Evolutionary conservation across 345 rosid species (phyloP).

Genomic region (Boechera divaricarpa): DNA sequence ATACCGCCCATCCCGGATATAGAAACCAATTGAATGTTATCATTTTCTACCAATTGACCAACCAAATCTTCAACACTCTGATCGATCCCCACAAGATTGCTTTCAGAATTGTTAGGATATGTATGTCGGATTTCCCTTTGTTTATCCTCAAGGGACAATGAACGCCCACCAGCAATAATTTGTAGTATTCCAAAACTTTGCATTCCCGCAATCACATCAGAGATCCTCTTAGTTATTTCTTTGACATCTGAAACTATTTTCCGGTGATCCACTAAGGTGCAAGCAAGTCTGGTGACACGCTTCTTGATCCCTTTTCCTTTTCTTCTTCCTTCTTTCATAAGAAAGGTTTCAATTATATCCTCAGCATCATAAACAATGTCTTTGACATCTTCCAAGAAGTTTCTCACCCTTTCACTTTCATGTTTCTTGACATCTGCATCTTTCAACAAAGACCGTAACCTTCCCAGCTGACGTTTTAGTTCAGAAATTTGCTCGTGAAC

Average conservation of each 20-base stretch:
- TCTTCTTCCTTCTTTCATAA: constrained; percentile 4
- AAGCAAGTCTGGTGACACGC: constrained; percentile 10
- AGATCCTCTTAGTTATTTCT: constrained; percentile 43
- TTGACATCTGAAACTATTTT: constrained; percentile 7
- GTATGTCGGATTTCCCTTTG: constrained; percentile 37
- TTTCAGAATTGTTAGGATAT: constrained; percentile 41
- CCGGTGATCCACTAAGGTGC: not conserved
- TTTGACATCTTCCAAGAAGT: constrained; percentile 43
- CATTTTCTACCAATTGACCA: constrained; percentile 14
- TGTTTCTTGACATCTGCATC: constrained; percentile 43
- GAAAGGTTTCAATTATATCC: constrained; percentile 38
- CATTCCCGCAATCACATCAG: constrained; percentile 43
- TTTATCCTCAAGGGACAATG: constrained; percentile 17
- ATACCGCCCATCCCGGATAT: constrained; percentile 63
- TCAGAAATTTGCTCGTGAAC: constrained; percentile 21
- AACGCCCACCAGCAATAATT: not conserved
- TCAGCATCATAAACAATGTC: constrained; percentile 41
- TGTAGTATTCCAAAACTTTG: constrained; percentile 40
- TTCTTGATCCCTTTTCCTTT: constrained; percentile 21
- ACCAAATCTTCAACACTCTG: constrained; percentile 39
- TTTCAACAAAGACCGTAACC: constrained; percentile 40
- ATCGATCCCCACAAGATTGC: constrained; percentile 50
- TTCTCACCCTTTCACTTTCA: constrained; percentile 37
- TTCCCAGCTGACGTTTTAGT: constrained; percentile 35
- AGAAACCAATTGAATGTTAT: constrained; percentile 34